phyloP scores from a whole-genome alignment of 257 asterid genomes.

The Solanum bulbocastanum region DNA sequence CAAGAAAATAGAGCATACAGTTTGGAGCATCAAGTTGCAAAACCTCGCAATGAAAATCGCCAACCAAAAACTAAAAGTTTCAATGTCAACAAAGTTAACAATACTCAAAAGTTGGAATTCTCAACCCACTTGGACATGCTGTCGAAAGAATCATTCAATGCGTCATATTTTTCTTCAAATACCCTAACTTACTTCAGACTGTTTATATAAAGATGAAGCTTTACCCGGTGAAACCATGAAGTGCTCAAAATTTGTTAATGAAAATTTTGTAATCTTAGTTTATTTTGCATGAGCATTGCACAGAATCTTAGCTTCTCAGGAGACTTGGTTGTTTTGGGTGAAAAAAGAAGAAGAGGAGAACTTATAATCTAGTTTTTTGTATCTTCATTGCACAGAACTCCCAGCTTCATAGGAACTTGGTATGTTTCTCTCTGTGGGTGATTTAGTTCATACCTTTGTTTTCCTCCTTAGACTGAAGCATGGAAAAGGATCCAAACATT shows the following conservation, averaged over 20 bases:
- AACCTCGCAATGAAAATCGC: neutral
- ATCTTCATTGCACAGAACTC: neutral
- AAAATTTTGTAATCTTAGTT: neutral
- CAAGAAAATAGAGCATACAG: neutral
- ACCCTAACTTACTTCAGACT: neutral
- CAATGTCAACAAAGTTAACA: neutral
- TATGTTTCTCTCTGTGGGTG: neutral
- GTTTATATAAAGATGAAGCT: neutral
- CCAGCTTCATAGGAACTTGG: neutral
- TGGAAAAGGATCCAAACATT: constrained; percentile 51
- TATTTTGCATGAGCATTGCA: neutral
- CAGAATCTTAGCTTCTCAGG: neutral
- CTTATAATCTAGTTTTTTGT: neutral
- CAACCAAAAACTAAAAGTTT: neutral
- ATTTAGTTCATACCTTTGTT: constrained; percentile 32
- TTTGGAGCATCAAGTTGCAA: neutral
- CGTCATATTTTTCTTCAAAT: neutral
- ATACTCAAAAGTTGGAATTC: neutral
- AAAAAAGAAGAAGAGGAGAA: neutral
- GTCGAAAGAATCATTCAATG: neutral
- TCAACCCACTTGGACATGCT: neutral
- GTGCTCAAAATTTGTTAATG: neutral
- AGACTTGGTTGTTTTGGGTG: neutral
- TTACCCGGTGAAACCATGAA: neutral
- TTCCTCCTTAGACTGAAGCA: constrained; percentile 49